These are phyloP conservation scores for Gleditsia sinensis DNA, from an alignment of 306 rosid species.

Conservation along the genomic window DNA sequence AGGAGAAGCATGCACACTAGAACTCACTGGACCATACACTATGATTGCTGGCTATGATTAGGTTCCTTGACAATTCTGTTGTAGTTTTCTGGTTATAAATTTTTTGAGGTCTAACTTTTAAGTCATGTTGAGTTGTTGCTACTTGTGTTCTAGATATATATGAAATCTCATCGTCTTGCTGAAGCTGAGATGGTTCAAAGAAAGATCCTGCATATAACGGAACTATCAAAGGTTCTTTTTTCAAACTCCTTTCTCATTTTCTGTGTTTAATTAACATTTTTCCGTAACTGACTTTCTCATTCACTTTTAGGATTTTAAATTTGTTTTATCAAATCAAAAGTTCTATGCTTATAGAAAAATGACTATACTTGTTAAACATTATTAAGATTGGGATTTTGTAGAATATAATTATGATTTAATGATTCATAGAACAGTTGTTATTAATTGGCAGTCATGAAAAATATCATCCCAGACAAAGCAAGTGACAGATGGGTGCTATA, in stretches of 20 bases:
- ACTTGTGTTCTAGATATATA: slow-evolving; percentile 54
- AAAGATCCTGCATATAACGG: slow-evolving; percentile 77
- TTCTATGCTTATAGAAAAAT: background rate
- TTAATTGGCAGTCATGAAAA: background rate
- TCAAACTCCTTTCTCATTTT: slow-evolving; percentile 28
- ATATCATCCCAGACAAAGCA: background rate
- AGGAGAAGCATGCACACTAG: background rate
- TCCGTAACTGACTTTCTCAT: background rate
- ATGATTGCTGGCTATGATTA: background rate
- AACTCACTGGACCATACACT: background rate
- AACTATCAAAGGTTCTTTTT: slow-evolving; percentile 69
- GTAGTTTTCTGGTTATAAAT: slow-evolving; percentile 28
- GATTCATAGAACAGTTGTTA: background rate
- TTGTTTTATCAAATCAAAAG: slow-evolving; percentile 8
- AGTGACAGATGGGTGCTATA: background rate
- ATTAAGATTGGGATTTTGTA: background rate
- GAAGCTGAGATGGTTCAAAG: slow-evolving; percentile 84
- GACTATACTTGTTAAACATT: background rate
- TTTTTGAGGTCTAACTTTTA: background rate
- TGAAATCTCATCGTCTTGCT: slow-evolving; percentile 58
- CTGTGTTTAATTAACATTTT: background rate
- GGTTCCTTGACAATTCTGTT: background rate
- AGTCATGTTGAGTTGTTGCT: slow-evolving; percentile 29
- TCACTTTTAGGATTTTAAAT: slow-evolving; percentile 4
- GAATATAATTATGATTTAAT: slow-evolving; percentile 25